Evolutionary conservation across 208 protist species (phyloP).

Genomic region (Trichomonas tenax): DNA sequence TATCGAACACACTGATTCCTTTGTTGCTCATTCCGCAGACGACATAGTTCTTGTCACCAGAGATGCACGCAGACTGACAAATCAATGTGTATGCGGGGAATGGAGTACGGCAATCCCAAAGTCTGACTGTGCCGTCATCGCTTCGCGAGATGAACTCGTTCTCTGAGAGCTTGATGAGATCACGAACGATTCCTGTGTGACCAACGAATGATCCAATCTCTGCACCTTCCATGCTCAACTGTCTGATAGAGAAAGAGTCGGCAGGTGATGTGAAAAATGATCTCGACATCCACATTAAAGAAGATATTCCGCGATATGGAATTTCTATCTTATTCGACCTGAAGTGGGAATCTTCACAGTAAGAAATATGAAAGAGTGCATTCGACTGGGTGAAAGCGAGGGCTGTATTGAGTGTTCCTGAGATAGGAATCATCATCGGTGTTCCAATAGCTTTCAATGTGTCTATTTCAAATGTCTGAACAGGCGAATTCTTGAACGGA

Average conservation of each 20-base stretch:
- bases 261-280: neutral
- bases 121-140: neutral
- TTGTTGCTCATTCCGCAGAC: neutral
- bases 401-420: neutral
- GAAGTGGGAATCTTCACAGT: neutral
- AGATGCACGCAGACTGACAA: neutral
- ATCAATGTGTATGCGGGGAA: neutral
- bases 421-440: neutral
- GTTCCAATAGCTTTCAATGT: neutral
- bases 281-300: neutral
- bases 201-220: neutral
- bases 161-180: neutral
- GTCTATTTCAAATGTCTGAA: neutral
- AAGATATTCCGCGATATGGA: neutral
- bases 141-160: neutral
- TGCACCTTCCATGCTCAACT: neutral
- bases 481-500: neutral
- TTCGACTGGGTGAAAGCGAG: neutral
- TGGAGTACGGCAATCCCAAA: neutral
- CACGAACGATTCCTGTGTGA: neutral
- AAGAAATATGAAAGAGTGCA: neutral
- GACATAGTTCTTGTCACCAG: neutral
- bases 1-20: neutral
- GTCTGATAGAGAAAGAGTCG: neutral
- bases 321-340: neutral